Base-by-base conservation (phyloP, 331 rosid species). In the Quercus phellos region DNA sequence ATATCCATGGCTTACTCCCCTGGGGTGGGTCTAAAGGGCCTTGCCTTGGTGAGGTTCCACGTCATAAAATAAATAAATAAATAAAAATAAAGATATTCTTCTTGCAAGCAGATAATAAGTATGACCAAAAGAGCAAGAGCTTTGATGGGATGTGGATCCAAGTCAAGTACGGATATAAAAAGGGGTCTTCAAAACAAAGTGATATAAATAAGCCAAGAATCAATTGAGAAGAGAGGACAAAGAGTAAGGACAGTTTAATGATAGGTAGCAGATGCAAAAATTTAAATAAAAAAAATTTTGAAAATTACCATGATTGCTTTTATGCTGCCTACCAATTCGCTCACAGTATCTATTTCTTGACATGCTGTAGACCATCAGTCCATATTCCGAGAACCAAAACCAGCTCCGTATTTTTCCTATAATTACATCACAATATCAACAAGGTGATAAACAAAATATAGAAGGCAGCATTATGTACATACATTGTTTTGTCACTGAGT, bases 301-400 rank as follows among this genome's bases (percentile, higher is more conserved):
- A 46, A 53, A 58, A 24, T 71, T 86, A 94, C 98, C 97, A 77
- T 94, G 93, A 82, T 94, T 94, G 89, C 98, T 94, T 92, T 92
- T 94, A 87, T 94, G 98, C 59, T 92, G 89, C 80, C 98, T 88
- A 78, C 97, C 97, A 74, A 94, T 94, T 80, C 97, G 84, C 83
- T 94, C 97, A 72, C 98, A 94, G 51, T 84, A 94, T 79, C 97
- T 81, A 83, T 88, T 94, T 82, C 93, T 88, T 60, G 89, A 89
- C 97, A 94, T 94, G 89, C 90, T 94, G 88, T 94, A 94, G 81
- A 94, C 89, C 84, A 94, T 86, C 79, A 89, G 80, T 77, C 93
- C 95, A 81, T 82, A 88, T 77, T 92, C 98, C 21, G 97, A 88
- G 88, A 94, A 90, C 89, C 89, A 90, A 81, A 84, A 90, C 98